Conservation (phyloP, 805 yeast genomes). For the Metschnikowia arizonensis region DNA sequence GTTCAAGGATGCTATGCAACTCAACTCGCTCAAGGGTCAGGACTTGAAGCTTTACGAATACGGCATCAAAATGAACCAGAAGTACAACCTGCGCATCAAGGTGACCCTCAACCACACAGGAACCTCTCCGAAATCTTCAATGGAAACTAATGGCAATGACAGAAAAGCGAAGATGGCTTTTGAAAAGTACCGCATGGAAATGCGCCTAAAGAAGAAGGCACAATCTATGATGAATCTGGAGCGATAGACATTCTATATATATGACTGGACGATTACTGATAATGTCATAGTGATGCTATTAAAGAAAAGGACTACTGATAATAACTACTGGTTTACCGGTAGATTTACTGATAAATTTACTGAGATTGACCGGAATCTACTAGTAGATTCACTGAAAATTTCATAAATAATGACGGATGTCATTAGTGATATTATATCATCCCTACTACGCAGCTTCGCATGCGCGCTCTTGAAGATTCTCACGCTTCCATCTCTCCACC, state of each 20-base stretch:
- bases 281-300: neutral
- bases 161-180: constrained; percentile 38
- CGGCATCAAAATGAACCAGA: constrained; percentile 40
- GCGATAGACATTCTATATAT: neutral
- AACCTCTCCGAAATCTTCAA: constrained; percentile 20
- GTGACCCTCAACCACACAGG: constrained; percentile 15
- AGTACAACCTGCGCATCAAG: constrained; percentile 37
- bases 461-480: neutral
- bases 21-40: constrained; percentile 30
- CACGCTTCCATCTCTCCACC: neutral
- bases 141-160: constrained; percentile 13
- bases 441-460: too few relatives aligned
- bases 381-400: too few relatives aligned
- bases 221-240: constrained; percentile 9
- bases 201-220: constrained; percentile 44
- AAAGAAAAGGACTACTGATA: too few relatives aligned
- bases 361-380: too few relatives aligned
- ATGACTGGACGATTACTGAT: neutral
- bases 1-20: constrained; percentile 32
- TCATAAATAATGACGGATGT: too few relatives aligned
- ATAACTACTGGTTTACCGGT: too few relatives aligned
- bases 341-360: too few relatives aligned
- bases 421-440: too few relatives aligned
- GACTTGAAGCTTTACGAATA: constrained; percentile 36
- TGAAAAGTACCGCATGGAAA: constrained; percentile 44